Conservation (phyloP, 1,284 basidiomycete species). For the Puccinia triticina region DNA sequence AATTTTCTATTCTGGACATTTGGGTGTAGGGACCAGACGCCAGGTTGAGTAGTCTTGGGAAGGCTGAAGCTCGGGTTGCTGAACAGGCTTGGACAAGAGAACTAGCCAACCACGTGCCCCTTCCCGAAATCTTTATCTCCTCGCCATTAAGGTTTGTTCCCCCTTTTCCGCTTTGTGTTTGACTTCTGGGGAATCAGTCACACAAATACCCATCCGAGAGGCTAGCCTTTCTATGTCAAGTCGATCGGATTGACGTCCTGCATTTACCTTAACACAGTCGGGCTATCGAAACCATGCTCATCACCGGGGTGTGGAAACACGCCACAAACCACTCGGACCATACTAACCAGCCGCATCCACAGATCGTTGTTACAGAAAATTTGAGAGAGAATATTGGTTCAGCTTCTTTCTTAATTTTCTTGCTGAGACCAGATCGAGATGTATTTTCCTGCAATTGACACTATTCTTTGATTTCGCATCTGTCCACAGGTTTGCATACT, state of each 20-base stretch:
- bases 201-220: neutral
- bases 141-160: conserved; percentile 35
- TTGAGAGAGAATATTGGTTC: conserved; percentile 50
- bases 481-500: conserved; percentile 33
- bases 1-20: neutral
- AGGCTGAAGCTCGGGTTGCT: conserved; percentile 13
- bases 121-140: conserved; percentile 41
- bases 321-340: neutral
- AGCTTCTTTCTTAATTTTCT: neutral
- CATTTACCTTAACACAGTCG: neutral
- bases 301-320: conserved; percentile 37
- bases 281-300: conserved; percentile 45
- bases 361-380: conserved; percentile 8
- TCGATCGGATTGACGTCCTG: neutral
- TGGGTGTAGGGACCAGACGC: conserved; percentile 41
- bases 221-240: neutral
- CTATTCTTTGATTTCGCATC: neutral
- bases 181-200: neutral
- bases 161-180: neutral
- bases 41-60: conserved; percentile 22
- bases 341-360: neutral
- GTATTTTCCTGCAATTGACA: neutral
- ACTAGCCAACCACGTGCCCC: neutral
- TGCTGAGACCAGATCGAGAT: neutral
- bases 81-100: conserved; percentile 38